Conservation (phyloP, 2,329 filamentous ascomycete species). For the Aureobasidium zeae region DNA sequence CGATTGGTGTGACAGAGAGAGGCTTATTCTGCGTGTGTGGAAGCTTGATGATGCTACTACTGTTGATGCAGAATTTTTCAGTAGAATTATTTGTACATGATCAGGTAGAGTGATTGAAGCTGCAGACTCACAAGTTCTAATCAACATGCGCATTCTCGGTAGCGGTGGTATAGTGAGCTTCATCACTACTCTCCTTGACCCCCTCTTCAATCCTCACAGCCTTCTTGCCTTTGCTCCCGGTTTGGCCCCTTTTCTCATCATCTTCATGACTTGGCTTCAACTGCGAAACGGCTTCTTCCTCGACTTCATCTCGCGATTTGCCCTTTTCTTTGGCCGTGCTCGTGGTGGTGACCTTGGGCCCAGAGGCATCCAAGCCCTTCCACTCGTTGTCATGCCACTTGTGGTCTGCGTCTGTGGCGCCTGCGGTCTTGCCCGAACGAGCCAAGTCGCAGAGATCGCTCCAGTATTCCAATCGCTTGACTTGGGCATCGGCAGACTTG, state of each 20-base stretch:
- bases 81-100: no score
- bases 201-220: not conserved
- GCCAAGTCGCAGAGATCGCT: constrained; percentile 52
- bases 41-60: no score
- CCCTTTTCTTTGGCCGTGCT: constrained; percentile 18
- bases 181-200: not conserved
- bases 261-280: not conserved
- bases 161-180: not conserved
- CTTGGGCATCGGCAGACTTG: constrained; percentile 68
- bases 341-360: constrained; percentile 20
- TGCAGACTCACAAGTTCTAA: no score
- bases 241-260: not conserved
- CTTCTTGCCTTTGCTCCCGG: not conserved
- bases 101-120: no score
- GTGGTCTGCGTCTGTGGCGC: constrained; percentile 26
- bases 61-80: no score
- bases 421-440: constrained; percentile 29
- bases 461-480: constrained; percentile 77
- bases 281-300: constrained; percentile 7
- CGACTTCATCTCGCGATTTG: constrained; percentile 19
- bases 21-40: no score
- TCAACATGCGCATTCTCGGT: not conserved
- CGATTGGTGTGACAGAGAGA: no score
- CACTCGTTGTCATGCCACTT: constrained; percentile 30
- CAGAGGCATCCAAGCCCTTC: constrained; percentile 32